Percentiles rank a stretch among this genome's conserved stretches.
phyloP scores from a whole-genome alignment of 163 green algal species.

The Scenedesmus sp. region DNA sequence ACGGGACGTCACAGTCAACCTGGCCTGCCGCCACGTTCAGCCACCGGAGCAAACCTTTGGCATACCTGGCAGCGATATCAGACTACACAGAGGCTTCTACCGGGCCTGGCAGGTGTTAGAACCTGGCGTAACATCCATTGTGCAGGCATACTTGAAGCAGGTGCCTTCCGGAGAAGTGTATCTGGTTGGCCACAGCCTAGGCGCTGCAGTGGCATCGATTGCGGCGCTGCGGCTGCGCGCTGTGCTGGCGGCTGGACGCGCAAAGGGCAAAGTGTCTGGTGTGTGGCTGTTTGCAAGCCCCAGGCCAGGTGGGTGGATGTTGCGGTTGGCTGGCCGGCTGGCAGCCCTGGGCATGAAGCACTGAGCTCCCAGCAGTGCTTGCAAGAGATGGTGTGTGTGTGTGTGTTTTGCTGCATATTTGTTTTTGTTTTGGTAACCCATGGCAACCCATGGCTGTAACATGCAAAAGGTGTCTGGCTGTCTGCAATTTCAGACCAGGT shows the following conservation, averaged over 20 bases:
- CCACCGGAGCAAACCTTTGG: neutral
- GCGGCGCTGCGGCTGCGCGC: slow-evolving; percentile 16
- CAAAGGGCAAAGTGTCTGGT: neutral
- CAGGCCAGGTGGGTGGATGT: neutral
- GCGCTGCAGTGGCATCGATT: slow-evolving; percentile 11
- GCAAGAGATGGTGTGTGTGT: no score
- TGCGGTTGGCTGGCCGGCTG: neutral
- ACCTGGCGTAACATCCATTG: neutral
- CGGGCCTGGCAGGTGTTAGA: slow-evolving; percentile 24
- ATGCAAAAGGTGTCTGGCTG: no score
- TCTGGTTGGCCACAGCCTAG: slow-evolving; percentile 35
- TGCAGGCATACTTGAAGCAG: neutral
- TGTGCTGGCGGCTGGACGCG: neutral
- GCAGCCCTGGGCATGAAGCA: no score
- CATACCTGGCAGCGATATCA: neutral
- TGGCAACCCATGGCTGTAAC: no score
- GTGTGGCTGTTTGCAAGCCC: slow-evolving; percentile 21
- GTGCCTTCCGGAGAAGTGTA: slow-evolving; percentile 36
- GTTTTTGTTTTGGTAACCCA: no score
- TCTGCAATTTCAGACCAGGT: no score
- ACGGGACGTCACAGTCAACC: slow-evolving; percentile 30
- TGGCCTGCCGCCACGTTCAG: neutral
- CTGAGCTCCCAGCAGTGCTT: no score
- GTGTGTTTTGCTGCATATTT: no score
- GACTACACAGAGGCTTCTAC: slow-evolving; percentile 30